Evolutionary conservation across 2,329 filamentous ascomycete species (phyloP), one percentile per base, ranked within the genome.

Genomic region (Zymoseptoria pseudotritici): DNA sequence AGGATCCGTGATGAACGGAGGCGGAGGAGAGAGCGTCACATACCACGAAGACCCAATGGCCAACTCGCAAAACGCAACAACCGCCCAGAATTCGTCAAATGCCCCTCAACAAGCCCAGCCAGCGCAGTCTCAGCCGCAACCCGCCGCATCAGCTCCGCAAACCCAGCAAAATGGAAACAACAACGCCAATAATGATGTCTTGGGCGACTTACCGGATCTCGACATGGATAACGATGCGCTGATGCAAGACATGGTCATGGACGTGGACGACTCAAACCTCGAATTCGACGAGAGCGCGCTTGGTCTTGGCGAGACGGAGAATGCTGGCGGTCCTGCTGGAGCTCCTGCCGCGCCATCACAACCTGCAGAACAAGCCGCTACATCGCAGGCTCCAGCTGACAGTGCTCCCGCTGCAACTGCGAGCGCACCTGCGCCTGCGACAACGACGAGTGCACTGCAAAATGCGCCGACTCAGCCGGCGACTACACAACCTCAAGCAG

Each of bases 131-230:
- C 52, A 53, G 22, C 9, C 52, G 26, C 52, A 53, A 29, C 20
- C 52, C 13, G 13, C 36, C 17, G 5, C 17, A n/a, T 17, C 36
- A n/a, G 17, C 13, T 17, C 36, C 17, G 36, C 36, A 46, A n/a
- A 5, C 13, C 31, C 50, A 21, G 24, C 55, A 50, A 50, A 19
- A 53, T 55, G 42, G 21, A 17, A 17, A 54, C 3, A 53, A 58
- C 46, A 60, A 60, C 21, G 51, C 55, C 50, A 36, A 59, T 22
- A 88, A 87, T 19, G 54, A 60, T 20, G 55, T 56, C n/a, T 29
- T 59, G 9, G 56, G 56, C 13, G 63, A 63, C 53, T 57, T 67
- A 42, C 58, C 61, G 8, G 62, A 54, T 42, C 59, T 66, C 53
- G 60, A 61, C 31, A 63, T 64, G 61, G 61, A 49, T n/a, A 58